These are phyloP conservation scores for Plasmodium vivax DNA, from an alignment of 169 alveolate genomes.

Conservation along the genomic window DNA sequence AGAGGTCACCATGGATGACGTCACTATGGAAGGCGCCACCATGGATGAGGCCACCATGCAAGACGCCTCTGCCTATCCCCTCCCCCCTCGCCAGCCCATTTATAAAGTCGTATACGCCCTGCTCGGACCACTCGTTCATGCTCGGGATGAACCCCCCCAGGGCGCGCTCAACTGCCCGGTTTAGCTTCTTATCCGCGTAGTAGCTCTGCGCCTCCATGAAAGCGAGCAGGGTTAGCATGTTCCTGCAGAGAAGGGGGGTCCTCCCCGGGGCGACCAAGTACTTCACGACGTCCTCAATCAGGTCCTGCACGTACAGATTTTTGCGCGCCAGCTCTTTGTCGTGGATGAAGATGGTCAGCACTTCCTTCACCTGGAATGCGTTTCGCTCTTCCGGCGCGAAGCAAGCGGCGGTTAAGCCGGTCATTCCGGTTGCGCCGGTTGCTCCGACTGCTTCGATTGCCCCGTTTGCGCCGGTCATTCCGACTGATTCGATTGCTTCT, in stretches of 20 bases:
- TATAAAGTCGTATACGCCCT: constrained; percentile 34
- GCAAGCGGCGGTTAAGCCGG: too few relatives aligned
- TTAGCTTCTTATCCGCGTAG: constrained; percentile 39
- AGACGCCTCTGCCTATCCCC: not conserved
- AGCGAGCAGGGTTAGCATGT: constrained; percentile 7
- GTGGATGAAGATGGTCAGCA: constrained; percentile 50
- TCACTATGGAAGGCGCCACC: not conserved
- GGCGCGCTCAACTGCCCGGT: constrained; percentile 6
- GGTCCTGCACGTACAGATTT: constrained; percentile 29
- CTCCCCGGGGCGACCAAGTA: not conserved
- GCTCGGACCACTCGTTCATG: constrained; percentile 16
- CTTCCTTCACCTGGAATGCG: constrained; percentile 30
- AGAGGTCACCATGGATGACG: not conserved
- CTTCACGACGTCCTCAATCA: constrained; percentile 14
- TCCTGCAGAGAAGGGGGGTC: not conserved
- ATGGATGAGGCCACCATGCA: not conserved
- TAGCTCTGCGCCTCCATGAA: constrained; percentile 39
- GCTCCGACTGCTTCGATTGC: not conserved
- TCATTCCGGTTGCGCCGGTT: too few relatives aligned
- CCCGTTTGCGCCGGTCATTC: not conserved
- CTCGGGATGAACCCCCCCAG: constrained; percentile 17
- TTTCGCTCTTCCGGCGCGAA: not conserved
- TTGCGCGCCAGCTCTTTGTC: constrained; percentile 49
- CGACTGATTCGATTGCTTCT: not conserved
- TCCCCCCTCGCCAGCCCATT: not conserved